phyloP scores from a whole-genome alignment of 2,329 filamentous ascomycete genomes.

The Sclerotinia borealis region DNA sequence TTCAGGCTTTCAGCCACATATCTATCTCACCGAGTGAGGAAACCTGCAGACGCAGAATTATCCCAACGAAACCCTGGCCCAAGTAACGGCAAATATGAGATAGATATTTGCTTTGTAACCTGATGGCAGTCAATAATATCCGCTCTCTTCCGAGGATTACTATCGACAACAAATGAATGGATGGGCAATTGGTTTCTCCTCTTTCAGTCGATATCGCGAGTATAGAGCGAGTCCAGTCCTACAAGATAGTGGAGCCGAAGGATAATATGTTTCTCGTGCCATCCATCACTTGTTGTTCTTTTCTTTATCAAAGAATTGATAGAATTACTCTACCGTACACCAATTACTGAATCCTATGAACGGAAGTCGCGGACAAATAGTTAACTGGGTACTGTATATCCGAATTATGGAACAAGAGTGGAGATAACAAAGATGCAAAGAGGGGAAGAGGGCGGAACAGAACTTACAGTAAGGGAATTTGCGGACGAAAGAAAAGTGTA shows the following conservation, averaged over 20 bases:
- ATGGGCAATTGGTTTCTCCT: constrained; percentile 1
- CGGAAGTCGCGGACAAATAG: constrained; percentile 5
- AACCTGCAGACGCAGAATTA: constrained; percentile 7
- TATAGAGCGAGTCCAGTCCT: background rate
- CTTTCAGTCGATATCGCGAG: background rate
- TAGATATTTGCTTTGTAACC: background rate
- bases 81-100: background rate
- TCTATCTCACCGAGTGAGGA: constrained; percentile 13
- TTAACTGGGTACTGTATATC: background rate
- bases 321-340: background rate
- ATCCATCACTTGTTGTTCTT: background rate
- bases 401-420: constrained; percentile 12
- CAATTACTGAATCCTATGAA: background rate
- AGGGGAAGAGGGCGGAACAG: background rate
- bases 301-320: background rate
- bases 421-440: constrained; percentile 7
- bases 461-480: constrained; percentile 3
- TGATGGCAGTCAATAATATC: background rate
- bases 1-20: constrained; percentile 11
- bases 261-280: background rate
- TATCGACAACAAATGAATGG: background rate
- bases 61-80: background rate
- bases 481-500: background rate
- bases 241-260: constrained; percentile 3
- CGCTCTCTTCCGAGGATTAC: constrained; percentile 2